Conservation (phyloP, 1,284 basidiomycete species). For the Marasmius fiardii region DNA sequence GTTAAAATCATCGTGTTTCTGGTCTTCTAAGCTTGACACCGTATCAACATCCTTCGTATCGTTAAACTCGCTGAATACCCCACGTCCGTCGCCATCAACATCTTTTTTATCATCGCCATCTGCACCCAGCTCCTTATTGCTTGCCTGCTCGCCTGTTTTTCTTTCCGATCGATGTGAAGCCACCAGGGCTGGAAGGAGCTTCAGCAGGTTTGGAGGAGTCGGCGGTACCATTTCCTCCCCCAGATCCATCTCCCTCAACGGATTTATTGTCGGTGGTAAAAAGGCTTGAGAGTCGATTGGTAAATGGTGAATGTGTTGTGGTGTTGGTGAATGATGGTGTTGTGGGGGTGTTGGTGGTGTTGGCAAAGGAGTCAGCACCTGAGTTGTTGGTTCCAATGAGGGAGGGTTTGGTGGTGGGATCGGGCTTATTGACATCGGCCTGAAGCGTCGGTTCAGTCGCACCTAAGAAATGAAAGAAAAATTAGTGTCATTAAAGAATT, state of each 20-base stretch:
- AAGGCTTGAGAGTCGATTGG: too few relatives aligned
- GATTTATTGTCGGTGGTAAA: not conserved
- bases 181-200: not conserved
- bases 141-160: not conserved
- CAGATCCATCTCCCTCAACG: not conserved
- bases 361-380: not conserved
- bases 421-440: not conserved
- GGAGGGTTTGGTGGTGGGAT: not conserved
- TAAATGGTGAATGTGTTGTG: not conserved
- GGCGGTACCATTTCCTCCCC: not conserved
- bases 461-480: not conserved
- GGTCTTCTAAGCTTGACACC: not conserved
- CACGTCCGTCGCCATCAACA: not conserved
- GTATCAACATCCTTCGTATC: not conserved
- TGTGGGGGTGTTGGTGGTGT: not conserved
- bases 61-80: not conserved
- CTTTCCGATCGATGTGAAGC: not conserved
- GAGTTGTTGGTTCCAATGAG: not conserved
- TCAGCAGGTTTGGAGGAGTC: not conserved
- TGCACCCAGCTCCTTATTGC: not conserved
- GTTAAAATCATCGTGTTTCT: not conserved
- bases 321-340: not conserved
- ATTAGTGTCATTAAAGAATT: slow-evolving; percentile 8
- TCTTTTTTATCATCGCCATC: not conserved
- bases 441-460: not conserved